Base-by-base conservation (phyloP, 78 protist species). In the Dictyostelium citrinum region DNA sequence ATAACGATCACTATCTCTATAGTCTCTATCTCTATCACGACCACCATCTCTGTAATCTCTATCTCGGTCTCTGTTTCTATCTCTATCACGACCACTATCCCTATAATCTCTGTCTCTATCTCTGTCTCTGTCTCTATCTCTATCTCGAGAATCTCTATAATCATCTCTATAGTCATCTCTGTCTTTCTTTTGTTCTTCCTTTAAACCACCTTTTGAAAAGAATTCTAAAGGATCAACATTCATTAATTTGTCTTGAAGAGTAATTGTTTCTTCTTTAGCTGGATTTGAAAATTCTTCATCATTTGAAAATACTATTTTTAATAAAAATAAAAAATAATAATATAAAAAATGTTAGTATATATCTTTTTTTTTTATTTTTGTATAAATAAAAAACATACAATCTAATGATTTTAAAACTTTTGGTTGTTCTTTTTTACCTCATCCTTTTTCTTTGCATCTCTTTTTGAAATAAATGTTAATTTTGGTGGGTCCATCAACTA, bases 151-250 rank as follows among this genome's bases (percentile, higher is more conserved):
- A 58, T 75, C 90, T 37, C 84, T 45, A 37, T 76, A 68, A 29
- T 7, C 35, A 58, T 75, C 90, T 24, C 84, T 45, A 37, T 76
- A 43, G 12, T 43, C 45, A 27, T 55, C 72, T 60, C 70, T 60
- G 35, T 55, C 77, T 8, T 74, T 27, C 12, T 55, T 82, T 20
- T 81, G 20, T 9, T 81, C 68, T n/a, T 70, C 20, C 41, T n/a
- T 27, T 35, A 74, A 74, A 41, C 81, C 81, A 14, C 71, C 49
- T 35, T 45, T 31, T n/a, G 82, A 10, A 72, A 88, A 78, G 71
- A 77, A 88, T 8, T 88, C 85, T 5, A 35, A 3, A 24, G 93
- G 93, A 67, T 88, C 81, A 14, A 88, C 93, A 78, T 88, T 78
- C 33, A 43, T 45, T 14, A 88, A 41, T 64, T 88, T 78, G 16